Evolutionary conservation across 2,329 filamentous ascomycete genomes (phyloP).

Genomic region (Colletotrichum sublineola): DNA sequence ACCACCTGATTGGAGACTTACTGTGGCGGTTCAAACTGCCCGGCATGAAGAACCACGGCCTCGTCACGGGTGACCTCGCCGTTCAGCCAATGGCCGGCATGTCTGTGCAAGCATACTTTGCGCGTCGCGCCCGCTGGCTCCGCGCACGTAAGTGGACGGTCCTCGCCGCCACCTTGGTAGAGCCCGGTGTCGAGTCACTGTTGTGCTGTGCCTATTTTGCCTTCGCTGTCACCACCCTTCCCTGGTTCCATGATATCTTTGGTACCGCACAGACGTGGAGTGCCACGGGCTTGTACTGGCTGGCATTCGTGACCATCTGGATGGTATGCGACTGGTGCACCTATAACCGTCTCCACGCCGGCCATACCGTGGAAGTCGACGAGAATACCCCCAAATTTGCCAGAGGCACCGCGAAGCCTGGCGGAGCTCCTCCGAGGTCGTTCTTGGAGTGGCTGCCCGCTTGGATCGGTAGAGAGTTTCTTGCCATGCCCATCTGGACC

Average conservation of each 20-base stretch:
- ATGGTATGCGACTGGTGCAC: conserved; percentile 80
- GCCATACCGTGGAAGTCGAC: conserved; percentile 77
- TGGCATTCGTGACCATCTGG: conserved; percentile 76
- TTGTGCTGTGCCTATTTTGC: conserved; percentile 85
- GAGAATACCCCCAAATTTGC: conserved; percentile 82
- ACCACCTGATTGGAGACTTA: conserved; percentile 93
- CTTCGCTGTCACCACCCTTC: conserved; percentile 81
- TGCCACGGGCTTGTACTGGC: conserved; percentile 75
- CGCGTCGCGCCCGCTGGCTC: conserved; percentile 88
- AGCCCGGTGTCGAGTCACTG: conserved; percentile 91
- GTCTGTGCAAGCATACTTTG: conserved; percentile 81
- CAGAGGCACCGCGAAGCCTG: conserved; percentile 54
- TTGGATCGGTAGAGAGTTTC: conserved; percentile 85
- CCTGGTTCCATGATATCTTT: conserved; percentile 68
- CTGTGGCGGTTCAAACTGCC: conserved; percentile 81
- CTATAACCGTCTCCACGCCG: conserved; percentile 81
- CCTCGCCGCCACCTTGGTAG: conserved; percentile 86
- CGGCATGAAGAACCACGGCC: conserved; percentile 81
- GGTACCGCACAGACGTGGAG: conserved; percentile 75
- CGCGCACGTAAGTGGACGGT: conserved; percentile 96
- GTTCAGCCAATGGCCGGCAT: conserved; percentile 91
- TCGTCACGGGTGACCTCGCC: conserved; percentile 87
- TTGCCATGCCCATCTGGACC: conserved; percentile 90
- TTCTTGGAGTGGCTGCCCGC: conserved; percentile 81
- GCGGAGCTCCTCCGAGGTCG: conserved; percentile 62